Base-by-base conservation (phyloP, 768 basidiomycete genomes). In the Lentinula guzmanii region DNA sequence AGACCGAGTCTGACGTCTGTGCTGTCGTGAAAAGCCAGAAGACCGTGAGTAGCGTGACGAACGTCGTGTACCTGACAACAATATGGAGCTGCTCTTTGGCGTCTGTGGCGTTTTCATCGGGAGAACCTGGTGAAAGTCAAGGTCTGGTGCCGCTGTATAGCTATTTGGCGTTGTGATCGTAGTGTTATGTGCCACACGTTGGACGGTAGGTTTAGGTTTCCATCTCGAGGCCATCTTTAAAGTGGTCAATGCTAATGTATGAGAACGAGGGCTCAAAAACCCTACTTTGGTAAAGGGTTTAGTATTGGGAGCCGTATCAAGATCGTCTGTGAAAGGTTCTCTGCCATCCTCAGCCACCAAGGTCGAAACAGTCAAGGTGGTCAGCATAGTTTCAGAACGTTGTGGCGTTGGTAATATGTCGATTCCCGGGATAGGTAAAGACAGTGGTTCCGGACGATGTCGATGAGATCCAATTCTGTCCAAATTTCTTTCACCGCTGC, bases 261-360 rank as follows among this genome's bases (percentile, higher is more conserved):
- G 28, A 28, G 28, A 28, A 3, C 28, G 28, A 28, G 28, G 28
- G 28, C 28, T 28, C 0, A 28, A 24, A 21, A 33, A 31, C 8
- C 50, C 16, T 16, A 60, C 59, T 4, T 52, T 39, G 6, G 31
- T 6, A 5, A 60, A 21, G n/a, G 48, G 45, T 11, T 52, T 52
- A 11, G 3, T 50, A 37, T 52, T 39, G n/a, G 11, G 4, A 31
- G n/a, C 34, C 15, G 28, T 41, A 60, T 16, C 24, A 9, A 18
- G 6, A 7, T 33, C 18, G 15, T 31, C 28, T 31, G 55, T 57
- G 8, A 48, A 10, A n/a, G 18, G 35, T 8, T 60, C 59, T 11
- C 52, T 28, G 9, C 61, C 61, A 56, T 54, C 61, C 34, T 61
- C 61, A 21, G 61, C 61, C 15, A 61, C 53, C 39, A 61, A 39